Percentiles rank a stretch among this genome's conserved stretches.
Evolutionary conservation across 2,329 filamentous ascomycete species (phyloP).

Genomic region (Gremmenia infestans): DNA sequence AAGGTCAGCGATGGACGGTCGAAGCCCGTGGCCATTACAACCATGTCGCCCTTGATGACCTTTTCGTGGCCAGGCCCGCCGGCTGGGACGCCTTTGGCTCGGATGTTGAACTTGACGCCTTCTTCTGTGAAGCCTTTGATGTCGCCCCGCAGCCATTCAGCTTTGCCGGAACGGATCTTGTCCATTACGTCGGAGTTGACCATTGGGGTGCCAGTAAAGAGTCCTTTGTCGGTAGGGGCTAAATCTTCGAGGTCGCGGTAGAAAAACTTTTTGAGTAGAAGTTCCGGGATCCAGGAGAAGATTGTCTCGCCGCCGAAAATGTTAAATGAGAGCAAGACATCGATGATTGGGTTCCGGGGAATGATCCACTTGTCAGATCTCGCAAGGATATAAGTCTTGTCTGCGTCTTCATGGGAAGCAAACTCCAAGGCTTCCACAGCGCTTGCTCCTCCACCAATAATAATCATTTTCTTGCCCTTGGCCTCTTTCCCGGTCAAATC

Average conservation of each 20-base stretch:
- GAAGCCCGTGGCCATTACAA: slow-evolving; percentile 81
- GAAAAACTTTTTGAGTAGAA: slow-evolving; percentile 70
- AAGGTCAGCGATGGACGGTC: slow-evolving; percentile 69
- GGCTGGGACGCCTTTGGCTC: slow-evolving; percentile 67
- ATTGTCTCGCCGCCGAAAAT: slow-evolving; percentile 73
- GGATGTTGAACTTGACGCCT: slow-evolving; percentile 67
- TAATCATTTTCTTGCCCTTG: slow-evolving; percentile 67
- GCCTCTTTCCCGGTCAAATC: slow-evolving; percentile 67
- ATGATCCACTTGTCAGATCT: slow-evolving; percentile 86
- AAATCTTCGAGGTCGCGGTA: slow-evolving; percentile 76
- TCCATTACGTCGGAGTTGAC: slow-evolving; percentile 78
- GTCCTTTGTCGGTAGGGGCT: slow-evolving; percentile 61
- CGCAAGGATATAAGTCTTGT: slow-evolving; percentile 66
- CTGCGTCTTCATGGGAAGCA: slow-evolving; percentile 60
- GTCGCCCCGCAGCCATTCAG: slow-evolving; percentile 77
- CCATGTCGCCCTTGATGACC: slow-evolving; percentile 66
- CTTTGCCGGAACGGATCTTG: slow-evolving; percentile 65
- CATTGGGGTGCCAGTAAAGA: slow-evolving; percentile 85
- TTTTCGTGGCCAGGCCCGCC: slow-evolving; percentile 66
- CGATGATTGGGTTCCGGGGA: slow-evolving; percentile 70
- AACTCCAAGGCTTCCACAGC: slow-evolving; percentile 82
- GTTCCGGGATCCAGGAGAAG: slow-evolving; percentile 74
- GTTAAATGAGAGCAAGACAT: slow-evolving; percentile 70
- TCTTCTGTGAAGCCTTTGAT: slow-evolving; percentile 60
- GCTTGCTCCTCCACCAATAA: slow-evolving; percentile 75